Base-by-base conservation (phyloP, 192 early-diverging fungal species). In the Backusella westeae region DNA sequence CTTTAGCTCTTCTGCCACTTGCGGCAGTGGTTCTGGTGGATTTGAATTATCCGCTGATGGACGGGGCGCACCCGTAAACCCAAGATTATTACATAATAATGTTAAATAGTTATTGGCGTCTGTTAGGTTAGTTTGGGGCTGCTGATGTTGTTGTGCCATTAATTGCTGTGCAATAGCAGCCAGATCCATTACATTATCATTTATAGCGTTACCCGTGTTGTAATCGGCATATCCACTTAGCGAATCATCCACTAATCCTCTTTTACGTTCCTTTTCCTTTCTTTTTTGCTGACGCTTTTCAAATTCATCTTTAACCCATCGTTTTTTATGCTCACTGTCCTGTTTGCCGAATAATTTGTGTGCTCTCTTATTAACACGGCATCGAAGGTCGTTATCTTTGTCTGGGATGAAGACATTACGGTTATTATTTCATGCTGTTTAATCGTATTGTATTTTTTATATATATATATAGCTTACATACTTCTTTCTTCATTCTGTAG, bases 371-470 rank as follows among this genome's bases (percentile, higher is more conserved):
- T 90, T 92, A 68, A 92, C 91, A 23, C 91, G 85, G 76, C 91
- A 92, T 3, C 91, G 83, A 7, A 92, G 76, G 76, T 92, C 91
- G 78, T 92, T 92, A 78, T 92, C 91, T 78, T 92, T 92, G 77
- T 92, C 85, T 87, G 9, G 19, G n/a, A 39, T 15, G 26, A 17
- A 34, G 17, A 26, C 23, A 29, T 32, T 32, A 32, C 0, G 32
- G 12, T 73, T 15, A 42, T 34, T 38, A 15, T 39, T 63, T 26
- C 19, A 8, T 32, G 12, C 10, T 19, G 21, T 6, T 35, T 19
- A 66, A 32, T 12, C 12, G 5, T 36, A 5, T n/a, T 36, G 12
- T 69, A 23, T 69, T 36, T 68, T 23, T 56, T n/a, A n/a, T n/a
- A n/a, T n/a, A n/a, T n/a, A n/a, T n/a, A n/a, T n/a, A 19, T 8